phyloP scores from a whole-genome alignment of 257 asterid species.

The Nicotiana obtusifolia region DNA sequence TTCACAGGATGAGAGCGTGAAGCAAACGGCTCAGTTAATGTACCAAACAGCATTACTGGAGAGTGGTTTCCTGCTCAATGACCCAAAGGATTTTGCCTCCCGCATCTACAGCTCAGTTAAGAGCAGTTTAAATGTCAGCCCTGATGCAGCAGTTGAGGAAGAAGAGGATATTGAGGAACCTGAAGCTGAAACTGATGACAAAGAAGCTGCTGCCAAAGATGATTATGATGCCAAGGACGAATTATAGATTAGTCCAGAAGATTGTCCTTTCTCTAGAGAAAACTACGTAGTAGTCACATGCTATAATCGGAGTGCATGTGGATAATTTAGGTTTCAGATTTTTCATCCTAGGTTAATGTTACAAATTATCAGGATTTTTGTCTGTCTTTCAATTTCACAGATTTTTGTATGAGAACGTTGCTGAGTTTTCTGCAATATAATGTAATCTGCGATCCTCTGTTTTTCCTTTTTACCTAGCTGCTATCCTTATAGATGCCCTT shows the following conservation, averaged over 20 bases:
- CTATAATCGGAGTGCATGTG: not conserved
- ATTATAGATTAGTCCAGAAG: constrained; percentile 31
- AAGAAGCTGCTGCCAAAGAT: constrained; percentile 35
- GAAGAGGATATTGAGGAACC: constrained; percentile 66
- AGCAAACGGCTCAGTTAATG: constrained; percentile 70
- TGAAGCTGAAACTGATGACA: constrained; percentile 32
- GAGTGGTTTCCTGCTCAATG: constrained; percentile 72
- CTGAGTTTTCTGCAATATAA: not conserved
- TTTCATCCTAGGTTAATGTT: not conserved
- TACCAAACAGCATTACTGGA: constrained; percentile 90
- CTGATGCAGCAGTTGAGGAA: constrained; percentile 70
- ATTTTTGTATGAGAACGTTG: not conserved
- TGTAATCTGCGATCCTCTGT: no score
- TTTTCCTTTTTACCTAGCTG: no score
- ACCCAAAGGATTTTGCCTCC: constrained; percentile 80
- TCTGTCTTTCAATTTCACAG: not conserved
- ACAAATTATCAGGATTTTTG: not conserved
- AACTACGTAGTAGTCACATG: not conserved
- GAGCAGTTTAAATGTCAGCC: constrained; percentile 59
- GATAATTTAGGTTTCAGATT: not conserved
- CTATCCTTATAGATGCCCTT: no score
- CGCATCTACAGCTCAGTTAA: constrained; percentile 65
- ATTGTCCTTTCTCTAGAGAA: not conserved
- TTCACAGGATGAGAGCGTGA: constrained; percentile 50
- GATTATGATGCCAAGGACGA: constrained; percentile 55